Base-by-base conservation (phyloP, 2,329 filamentous ascomycete genomes). In the Aspergillus pseudoterreus region DNA sequence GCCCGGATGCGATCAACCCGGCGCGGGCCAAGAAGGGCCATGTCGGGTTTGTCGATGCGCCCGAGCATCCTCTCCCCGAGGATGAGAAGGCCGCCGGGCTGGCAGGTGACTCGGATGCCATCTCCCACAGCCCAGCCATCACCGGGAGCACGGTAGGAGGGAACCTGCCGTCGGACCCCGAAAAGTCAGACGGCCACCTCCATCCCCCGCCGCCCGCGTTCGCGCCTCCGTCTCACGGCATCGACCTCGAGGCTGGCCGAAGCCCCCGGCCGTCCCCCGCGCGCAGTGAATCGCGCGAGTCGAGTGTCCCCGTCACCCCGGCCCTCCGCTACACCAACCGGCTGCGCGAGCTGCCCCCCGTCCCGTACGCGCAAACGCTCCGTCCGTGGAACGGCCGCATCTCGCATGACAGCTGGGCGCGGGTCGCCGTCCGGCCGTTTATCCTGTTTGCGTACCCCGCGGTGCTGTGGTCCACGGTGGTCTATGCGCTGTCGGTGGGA, bases 401-500 rank as follows among this genome's bases (percentile, higher is more conserved):
- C 10, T 82, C 83, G 45, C 77, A 84, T 12, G 90, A 95, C 63
- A 86, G 78, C 9, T 97, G 92, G 91, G 70, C 86, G 66, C 86
- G 85, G 54, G 90, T 90, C 15, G 86, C 87, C 50, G 41, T 87
- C 4, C 82, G 92, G 1, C 94, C 92, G 0, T 90, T 97, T 55
- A 83, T 96, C 43, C 80, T 97, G 1, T 95, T 86, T 61, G 82
- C 86, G 1, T 96, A 97, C 64, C 94, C 94, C 0, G 83, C 88
- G 0, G 88, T 97, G 1, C 80, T 96, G 8, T 97, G 92, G 92
- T 92, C 89, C 5, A 77, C 90, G 0, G 77, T 88, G 0, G 83
- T 96, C 4, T 97, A 97, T 67, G 78, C 91, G 0, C 86, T 94
- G 61, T 94, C 91, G 0, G 82, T 97, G 6, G 92, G 92, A 35